These are phyloP conservation scores for Colletotrichum tanaceti DNA, from an alignment of 2,329 filamentous ascomycete genomes.

Conservation along the genomic window DNA sequence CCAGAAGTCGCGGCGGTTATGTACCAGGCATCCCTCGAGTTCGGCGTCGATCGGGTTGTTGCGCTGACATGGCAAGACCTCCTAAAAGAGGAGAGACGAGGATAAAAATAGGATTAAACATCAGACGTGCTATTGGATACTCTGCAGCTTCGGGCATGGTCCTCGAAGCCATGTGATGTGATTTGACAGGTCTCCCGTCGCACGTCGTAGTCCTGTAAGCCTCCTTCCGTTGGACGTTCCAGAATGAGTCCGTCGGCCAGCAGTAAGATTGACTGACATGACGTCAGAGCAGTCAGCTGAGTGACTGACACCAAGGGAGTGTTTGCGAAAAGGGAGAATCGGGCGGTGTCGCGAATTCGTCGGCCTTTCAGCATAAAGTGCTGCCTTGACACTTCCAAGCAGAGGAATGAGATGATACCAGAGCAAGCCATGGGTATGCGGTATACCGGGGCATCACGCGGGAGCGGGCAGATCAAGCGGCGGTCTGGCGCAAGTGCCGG, in stretches of 20 bases:
- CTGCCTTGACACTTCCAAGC: conserved; percentile 16
- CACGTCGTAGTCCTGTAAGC: conserved; percentile 12
- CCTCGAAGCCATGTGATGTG: not conserved
- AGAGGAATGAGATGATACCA: not conserved
- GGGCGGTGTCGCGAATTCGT: not conserved
- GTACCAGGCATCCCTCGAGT: conserved; percentile 6
- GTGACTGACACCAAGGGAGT: conserved; percentile 7
- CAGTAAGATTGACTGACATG: conserved; percentile 8
- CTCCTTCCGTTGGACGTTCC: conserved; percentile 6
- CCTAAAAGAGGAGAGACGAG: not conserved
- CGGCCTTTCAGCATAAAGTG: conserved; percentile 14
- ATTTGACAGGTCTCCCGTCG: not conserved
- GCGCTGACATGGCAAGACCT: conserved; percentile 20
- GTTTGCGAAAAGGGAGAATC: not conserved
- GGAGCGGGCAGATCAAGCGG: conserved; percentile 31
- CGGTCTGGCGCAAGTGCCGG: conserved; percentile 25
- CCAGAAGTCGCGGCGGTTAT: not conserved
- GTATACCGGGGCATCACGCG: conserved; percentile 22
- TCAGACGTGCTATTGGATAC: not conserved
- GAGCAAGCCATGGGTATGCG: conserved; percentile 25
- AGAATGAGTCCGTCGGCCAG: conserved; percentile 17
- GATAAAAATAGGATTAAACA: no score
- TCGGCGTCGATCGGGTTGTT: conserved; percentile 9
- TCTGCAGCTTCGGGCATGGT: conserved; percentile 7
- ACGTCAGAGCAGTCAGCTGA: conserved; percentile 32